Conservation (phyloP, 2,329 filamentous ascomycete species). For the Hortaea werneckii region DNA sequence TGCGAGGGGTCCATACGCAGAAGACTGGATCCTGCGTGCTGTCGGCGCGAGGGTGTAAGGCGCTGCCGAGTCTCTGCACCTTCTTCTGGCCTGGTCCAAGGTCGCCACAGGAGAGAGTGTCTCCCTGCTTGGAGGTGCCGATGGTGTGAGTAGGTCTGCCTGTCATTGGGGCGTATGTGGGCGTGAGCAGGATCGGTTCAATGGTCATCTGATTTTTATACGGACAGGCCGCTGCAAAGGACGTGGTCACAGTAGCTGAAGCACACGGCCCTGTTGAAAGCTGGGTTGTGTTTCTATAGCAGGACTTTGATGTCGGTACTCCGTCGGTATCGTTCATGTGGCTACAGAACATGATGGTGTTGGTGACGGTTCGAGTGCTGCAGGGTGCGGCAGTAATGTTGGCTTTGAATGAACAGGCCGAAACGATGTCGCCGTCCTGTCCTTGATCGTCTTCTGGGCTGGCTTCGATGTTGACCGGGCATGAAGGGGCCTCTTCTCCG, state of each 20-base stretch:
- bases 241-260: background rate
- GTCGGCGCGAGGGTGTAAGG: too few species aligned
- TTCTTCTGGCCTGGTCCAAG: too few species aligned
- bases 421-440: background rate
- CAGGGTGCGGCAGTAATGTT: background rate
- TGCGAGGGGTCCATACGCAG: too few species aligned
- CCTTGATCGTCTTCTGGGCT: slow-evolving; percentile 1
- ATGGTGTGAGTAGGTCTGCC: background rate
- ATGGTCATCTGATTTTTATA: background rate
- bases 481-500: background rate
- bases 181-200: background rate
- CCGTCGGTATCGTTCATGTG: background rate
- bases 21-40: too few species aligned
- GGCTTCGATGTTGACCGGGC: background rate
- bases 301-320: background rate
- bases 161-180: background rate
- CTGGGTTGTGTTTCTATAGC: background rate
- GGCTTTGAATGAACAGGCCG: background rate
- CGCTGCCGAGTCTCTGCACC: too few species aligned
- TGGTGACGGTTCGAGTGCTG: background rate
- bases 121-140: background rate
- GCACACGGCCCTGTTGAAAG: background rate
- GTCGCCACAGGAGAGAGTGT: too few species aligned
- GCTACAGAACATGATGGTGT: background rate
- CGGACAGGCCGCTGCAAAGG: background rate